phyloP scores from a whole-genome alignment of 768 basidiomycete species.

The Symmetrospora coprosmae region DNA sequence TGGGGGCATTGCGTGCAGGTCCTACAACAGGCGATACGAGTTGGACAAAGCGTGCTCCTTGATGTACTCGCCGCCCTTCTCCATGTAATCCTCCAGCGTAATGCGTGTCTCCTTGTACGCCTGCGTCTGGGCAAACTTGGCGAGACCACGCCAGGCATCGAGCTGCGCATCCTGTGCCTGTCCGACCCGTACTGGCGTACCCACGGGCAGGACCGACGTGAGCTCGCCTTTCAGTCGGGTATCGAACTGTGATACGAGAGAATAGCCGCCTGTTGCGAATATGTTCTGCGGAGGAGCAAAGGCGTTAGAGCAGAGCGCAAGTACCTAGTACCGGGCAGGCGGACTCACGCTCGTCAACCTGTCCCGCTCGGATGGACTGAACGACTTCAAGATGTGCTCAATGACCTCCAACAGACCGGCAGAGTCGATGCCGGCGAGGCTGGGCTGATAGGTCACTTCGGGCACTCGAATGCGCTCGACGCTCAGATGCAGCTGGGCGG shows the following conservation, averaged over 20 bases:
- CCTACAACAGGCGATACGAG: slow-evolving; percentile 39
- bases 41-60: slow-evolving; percentile 89
- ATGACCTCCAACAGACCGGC: slow-evolving; percentile 88
- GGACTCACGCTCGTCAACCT: slow-evolving; percentile 57
- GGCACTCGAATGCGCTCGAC: slow-evolving; percentile 80
- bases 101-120: slow-evolving; percentile 49
- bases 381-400: slow-evolving; percentile 63
- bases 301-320: neutral
- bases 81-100: slow-evolving; percentile 70
- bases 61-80: slow-evolving; percentile 72
- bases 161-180: slow-evolving; percentile 52
- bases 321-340: neutral
- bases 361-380: slow-evolving; percentile 52
- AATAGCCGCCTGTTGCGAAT: slow-evolving; percentile 71
- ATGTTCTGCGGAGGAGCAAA: slow-evolving; percentile 50
- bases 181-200: slow-evolving; percentile 53
- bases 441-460: slow-evolving; percentile 81
- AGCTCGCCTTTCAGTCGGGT: slow-evolving; percentile 57
- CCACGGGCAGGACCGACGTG: slow-evolving; percentile 72
- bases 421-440: slow-evolving; percentile 86
- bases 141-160: slow-evolving; percentile 92
- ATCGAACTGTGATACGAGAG: slow-evolving; percentile 55
- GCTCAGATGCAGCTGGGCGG: slow-evolving; percentile 66
- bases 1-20: no score
- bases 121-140: slow-evolving; percentile 44